A percentile compares a stretch with the other conserved stretches of the same genome.
Evolutionary conservation across 441 rosid genomes (phyloP).

Genomic region (Eutrema salsugineum): DNA sequence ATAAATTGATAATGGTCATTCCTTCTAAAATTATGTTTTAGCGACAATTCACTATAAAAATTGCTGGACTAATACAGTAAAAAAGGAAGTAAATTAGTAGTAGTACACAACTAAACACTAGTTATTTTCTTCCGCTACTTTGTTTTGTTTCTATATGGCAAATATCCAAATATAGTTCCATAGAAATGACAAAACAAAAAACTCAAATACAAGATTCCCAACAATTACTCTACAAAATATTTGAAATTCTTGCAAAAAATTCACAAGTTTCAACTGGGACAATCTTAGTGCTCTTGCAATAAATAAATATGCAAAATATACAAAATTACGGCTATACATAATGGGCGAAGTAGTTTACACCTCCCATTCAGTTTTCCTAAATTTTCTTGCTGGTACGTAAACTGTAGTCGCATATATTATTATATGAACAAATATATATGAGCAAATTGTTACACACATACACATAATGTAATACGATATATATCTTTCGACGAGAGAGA

Average conservation of each 20-base stretch:
- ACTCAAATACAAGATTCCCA: background rate
- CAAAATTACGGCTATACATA: too few relatives aligned
- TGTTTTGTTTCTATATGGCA: background rate
- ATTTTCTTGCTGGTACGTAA: too few relatives aligned
- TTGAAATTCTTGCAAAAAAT: background rate
- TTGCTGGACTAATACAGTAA: background rate
- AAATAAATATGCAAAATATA: too few relatives aligned
- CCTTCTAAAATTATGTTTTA: too few relatives aligned
- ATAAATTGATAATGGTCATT: background rate
- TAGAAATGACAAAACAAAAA: background rate
- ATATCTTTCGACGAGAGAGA: background rate
- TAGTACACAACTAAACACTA: too few relatives aligned
- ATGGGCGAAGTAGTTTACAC: too few relatives aligned
- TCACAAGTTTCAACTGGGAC: background rate
- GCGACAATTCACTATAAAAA: background rate
- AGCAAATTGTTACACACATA: background rate
- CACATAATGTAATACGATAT: background rate
- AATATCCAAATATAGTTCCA: background rate
- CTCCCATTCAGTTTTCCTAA: too few relatives aligned
- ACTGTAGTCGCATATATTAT: too few relatives aligned
- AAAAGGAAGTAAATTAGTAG: too few relatives aligned
- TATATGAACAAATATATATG: too few relatives aligned
- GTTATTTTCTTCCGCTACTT: background rate
- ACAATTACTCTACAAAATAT: background rate
- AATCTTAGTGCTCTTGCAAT: background rate